phyloP scores from a whole-genome alignment of 352 stramenopile genomes.

The Globisporangium parvum region DNA sequence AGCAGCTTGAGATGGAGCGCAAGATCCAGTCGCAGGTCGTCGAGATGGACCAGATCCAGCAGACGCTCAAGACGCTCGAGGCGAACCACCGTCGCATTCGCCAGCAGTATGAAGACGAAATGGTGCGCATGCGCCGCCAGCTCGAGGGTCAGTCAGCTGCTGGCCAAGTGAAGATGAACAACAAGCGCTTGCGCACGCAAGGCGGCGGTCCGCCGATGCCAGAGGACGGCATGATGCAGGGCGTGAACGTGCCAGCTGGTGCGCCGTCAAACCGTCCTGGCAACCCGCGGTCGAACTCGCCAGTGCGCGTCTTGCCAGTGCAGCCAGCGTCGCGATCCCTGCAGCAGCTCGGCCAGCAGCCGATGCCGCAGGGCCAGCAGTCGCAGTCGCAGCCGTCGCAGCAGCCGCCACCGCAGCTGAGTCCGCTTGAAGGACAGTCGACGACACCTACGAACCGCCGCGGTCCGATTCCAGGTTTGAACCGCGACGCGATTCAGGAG shows the following conservation, averaged over 20 bases:
- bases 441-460: constrained; percentile 48
- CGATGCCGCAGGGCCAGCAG: constrained; percentile 27
- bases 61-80: constrained; percentile 80
- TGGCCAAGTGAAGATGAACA: constrained; percentile 30
- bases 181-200: constrained; percentile 48
- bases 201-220: constrained; percentile 35
- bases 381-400: constrained; percentile 15
- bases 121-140: constrained; percentile 78
- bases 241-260: constrained; percentile 37
- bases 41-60: constrained; percentile 87
- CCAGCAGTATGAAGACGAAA: constrained; percentile 83
- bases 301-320: constrained; percentile 60
- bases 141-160: constrained; percentile 47
- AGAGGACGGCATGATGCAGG: constrained; percentile 56
- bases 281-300: constrained; percentile 41
- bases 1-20: constrained; percentile 83
- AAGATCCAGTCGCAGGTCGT: constrained; percentile 85
- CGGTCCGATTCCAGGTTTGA: constrained; percentile 59
- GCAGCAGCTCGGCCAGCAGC: constrained; percentile 54
- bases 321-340: constrained; percentile 66
- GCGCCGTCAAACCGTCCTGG: constrained; percentile 40
- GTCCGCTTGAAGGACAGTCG: constrained; percentile 45
- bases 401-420: constrained; percentile 41
- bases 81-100: constrained; percentile 76
- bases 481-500: constrained; percentile 35